Conservation (phyloP, 768 basidiomycete genomes). For the Kwoniella sp. region DNA sequence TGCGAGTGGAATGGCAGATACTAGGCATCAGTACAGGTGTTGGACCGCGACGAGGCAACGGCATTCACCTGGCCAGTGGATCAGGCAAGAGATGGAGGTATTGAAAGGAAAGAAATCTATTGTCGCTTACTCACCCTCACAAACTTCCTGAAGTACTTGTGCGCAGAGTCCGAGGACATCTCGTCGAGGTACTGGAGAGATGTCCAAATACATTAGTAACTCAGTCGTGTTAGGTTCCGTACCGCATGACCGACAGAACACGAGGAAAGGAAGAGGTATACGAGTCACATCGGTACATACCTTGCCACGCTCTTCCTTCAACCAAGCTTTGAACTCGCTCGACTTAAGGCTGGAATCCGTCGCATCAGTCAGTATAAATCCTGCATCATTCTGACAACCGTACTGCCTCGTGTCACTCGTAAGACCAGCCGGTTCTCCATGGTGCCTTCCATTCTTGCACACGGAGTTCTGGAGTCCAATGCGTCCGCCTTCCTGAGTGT, state of each 20-base stretch:
- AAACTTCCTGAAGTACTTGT: constrained; percentile 83
- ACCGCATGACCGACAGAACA: too few species aligned
- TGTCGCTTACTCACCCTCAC: constrained; percentile 57
- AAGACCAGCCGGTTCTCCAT: too few species aligned
- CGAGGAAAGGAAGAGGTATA: too few species aligned
- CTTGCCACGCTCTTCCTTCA: constrained; percentile 72
- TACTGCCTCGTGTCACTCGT: neutral
- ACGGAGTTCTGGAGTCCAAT: too few species aligned
- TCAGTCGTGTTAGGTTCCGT: too few species aligned
- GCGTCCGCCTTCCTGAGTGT: too few species aligned
- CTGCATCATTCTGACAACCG: neutral
- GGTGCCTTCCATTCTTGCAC: too few species aligned
- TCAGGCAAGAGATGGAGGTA: too few species aligned
- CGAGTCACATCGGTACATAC: constrained; percentile 56
- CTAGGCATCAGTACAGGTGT: constrained; percentile 1
- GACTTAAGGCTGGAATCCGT: constrained; percentile 67
- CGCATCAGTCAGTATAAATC: neutral
- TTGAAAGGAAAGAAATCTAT: too few species aligned
- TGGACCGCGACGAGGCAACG: too few species aligned
- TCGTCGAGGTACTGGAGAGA: constrained; percentile 80
- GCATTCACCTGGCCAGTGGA: too few species aligned
- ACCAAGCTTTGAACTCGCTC: constrained; percentile 82
- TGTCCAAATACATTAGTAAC: constrained; percentile 33
- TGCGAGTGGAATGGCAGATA: constrained; percentile 18
- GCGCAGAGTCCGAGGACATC: constrained; percentile 76